phyloP scores from a whole-genome alignment of 495 filamentous ascomycete genomes.

The Glarea lozoyensis region DNA sequence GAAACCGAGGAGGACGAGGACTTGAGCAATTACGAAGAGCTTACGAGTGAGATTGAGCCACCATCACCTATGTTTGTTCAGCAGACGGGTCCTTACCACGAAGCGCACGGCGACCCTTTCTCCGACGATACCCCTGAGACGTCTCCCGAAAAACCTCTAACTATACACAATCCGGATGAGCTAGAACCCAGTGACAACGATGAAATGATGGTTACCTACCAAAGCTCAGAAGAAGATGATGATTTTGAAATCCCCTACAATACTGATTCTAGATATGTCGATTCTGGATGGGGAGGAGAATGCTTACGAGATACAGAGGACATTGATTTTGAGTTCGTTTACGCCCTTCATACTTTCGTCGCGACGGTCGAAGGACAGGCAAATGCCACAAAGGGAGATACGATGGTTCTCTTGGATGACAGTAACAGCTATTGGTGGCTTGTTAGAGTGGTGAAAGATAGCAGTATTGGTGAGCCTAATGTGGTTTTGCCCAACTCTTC shows the following conservation, averaged over 20 bases:
- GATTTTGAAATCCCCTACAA: constrained; percentile 43
- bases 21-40: constrained; percentile 9
- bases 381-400: constrained; percentile 96
- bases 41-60: constrained; percentile 12
- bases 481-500: constrained; percentile 4
- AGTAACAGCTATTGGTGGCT: constrained; percentile 99
- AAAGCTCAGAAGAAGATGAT: constrained; percentile 28
- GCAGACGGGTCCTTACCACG: constrained; percentile 10
- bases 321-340: constrained; percentile 99
- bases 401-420: constrained; percentile 99
- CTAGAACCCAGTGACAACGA: constrained; percentile 2
- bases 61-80: not conserved
- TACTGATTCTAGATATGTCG: constrained; percentile 48
- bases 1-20: constrained; percentile 17
- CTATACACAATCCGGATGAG: not conserved
- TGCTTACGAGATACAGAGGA: constrained; percentile 85
- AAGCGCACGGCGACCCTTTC: not conserved
- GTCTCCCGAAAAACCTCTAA: not conserved
- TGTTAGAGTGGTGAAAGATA: constrained; percentile 92
- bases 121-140: constrained; percentile 1
- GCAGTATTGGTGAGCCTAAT: constrained; percentile 71
- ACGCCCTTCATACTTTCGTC: constrained; percentile 94
- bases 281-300: constrained; percentile 63
- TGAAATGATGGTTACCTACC: constrained; percentile 14
- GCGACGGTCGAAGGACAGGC: constrained; percentile 97